Evolutionary conservation across 2,329 filamentous ascomycete genomes (phyloP).

Genomic region (Ilyonectria mors-panacis): DNA sequence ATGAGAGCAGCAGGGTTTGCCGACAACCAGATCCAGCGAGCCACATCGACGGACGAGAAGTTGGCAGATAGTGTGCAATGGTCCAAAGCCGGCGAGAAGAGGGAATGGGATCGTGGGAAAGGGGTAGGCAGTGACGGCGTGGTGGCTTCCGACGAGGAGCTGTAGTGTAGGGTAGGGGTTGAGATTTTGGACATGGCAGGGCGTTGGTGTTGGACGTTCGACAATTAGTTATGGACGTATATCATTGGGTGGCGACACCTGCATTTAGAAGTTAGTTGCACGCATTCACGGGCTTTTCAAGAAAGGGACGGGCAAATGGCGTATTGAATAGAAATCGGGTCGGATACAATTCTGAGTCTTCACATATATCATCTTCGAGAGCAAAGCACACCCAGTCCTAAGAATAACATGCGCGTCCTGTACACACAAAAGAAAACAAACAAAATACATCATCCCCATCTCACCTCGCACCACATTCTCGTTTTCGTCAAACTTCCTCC

Average conservation of each 20-base stretch:
- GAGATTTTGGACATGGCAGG: not conserved
- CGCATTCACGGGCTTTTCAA: not conserved
- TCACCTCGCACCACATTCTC: no score
- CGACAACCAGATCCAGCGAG: slow-evolving; percentile 75
- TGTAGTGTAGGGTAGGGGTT: slow-evolving; percentile 20
- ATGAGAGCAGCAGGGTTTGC: slow-evolving; percentile 84
- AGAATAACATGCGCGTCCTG: no score
- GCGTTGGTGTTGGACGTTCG: slow-evolving; percentile 1
- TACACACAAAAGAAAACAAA: no score
- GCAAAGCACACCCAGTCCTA: no score
- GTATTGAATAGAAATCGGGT: not conserved
- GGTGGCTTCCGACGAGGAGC: slow-evolving; percentile 26
- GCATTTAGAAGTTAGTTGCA: not conserved
- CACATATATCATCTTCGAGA: no score
- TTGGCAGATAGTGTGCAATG: slow-evolving; percentile 78
- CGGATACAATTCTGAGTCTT: no score
- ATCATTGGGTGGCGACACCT: not conserved
- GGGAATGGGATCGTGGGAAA: slow-evolving; percentile 75
- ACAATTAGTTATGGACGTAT: not conserved
- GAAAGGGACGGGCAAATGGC: not conserved
- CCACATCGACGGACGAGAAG: slow-evolving; percentile 73
- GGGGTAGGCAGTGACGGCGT: slow-evolving; percentile 37
- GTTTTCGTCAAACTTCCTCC: no score
- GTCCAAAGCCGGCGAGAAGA: slow-evolving; percentile 76
- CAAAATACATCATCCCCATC: no score